These are phyloP conservation scores for Evansstolkia leycettana DNA, from an alignment of 495 filamentous ascomycete species.

Conservation along the genomic window DNA sequence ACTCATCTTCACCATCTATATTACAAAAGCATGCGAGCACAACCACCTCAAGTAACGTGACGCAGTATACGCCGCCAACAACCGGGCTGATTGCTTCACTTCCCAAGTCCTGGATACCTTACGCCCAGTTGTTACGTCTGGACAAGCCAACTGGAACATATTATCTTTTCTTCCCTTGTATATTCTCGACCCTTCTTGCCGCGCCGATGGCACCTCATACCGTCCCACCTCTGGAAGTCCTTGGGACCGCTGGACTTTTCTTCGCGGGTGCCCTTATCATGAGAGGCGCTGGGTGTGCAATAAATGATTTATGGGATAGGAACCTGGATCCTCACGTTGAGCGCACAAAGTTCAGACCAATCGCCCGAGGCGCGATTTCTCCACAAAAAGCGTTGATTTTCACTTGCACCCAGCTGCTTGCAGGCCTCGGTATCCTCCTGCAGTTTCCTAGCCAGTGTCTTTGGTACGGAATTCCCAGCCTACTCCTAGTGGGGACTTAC, in stretches of 20 bases:
- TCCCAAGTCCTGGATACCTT: slow-evolving; percentile 51
- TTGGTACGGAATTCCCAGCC: slow-evolving; percentile 75
- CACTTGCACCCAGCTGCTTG: slow-evolving; percentile 66
- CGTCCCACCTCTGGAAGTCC: slow-evolving; percentile 51
- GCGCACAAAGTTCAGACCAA: slow-evolving; percentile 76
- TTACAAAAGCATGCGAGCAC: not conserved
- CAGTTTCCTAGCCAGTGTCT: slow-evolving; percentile 80
- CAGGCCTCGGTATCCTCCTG: slow-evolving; percentile 69
- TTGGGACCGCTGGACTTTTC: slow-evolving; percentile 66
- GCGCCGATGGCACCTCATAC: slow-evolving; percentile 24
- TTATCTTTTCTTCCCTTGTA: slow-evolving; percentile 91
- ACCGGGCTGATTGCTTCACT: slow-evolving; percentile 62
- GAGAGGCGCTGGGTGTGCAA: slow-evolving; percentile 95
- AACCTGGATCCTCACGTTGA: slow-evolving; percentile 85
- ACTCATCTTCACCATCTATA: not conserved
- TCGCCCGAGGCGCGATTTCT: slow-evolving; percentile 74
- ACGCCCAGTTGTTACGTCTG: slow-evolving; percentile 73
- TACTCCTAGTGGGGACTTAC: slow-evolving; percentile 72
- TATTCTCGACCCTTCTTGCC: slow-evolving; percentile 68
- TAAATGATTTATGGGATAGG: slow-evolving; percentile 96
- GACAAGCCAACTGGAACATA: slow-evolving; percentile 93
- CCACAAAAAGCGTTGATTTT: slow-evolving; percentile 67
- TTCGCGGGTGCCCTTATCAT: slow-evolving; percentile 82
- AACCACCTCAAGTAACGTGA: slow-evolving; percentile 5
- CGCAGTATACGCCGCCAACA: slow-evolving; percentile 53